Conservation (phyloP, 805 yeast species). For the Candida succiphila region DNA sequence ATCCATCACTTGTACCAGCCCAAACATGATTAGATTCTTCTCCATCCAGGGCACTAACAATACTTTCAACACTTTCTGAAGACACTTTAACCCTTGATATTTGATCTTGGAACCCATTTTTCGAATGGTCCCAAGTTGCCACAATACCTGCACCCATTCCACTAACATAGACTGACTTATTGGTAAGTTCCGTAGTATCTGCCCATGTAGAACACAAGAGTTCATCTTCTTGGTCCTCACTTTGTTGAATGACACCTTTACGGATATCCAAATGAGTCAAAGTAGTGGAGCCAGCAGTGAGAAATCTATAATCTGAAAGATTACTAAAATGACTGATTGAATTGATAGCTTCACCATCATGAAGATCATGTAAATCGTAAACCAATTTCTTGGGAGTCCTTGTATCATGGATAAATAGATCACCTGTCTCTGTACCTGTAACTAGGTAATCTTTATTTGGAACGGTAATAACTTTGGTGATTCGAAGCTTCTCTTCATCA, state of each 20-base stretch:
- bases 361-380: slow-evolving; percentile 43
- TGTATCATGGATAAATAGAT: slow-evolving; percentile 53
- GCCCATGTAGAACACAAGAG: slow-evolving; percentile 65
- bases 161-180: slow-evolving; percentile 41
- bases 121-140: slow-evolving; percentile 74
- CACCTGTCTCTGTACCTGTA: slow-evolving; percentile 63
- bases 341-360: slow-evolving; percentile 73
- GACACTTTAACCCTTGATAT: slow-evolving; percentile 62
- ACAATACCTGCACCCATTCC: slow-evolving; percentile 89
- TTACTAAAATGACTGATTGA: slow-evolving; percentile 62
- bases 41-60: slow-evolving; percentile 45
- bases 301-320: slow-evolving; percentile 67
- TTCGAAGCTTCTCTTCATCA: slow-evolving; percentile 9
- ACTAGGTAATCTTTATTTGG: slow-evolving; percentile 40
- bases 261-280: slow-evolving; percentile 71
- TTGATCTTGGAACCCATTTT: slow-evolving; percentile 68
- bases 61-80: slow-evolving; percentile 58
- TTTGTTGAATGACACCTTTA: slow-evolving; percentile 51
- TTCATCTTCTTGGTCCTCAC: slow-evolving; percentile 94
- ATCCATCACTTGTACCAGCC: slow-evolving; percentile 78
- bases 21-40: slow-evolving; percentile 45
- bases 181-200: slow-evolving; percentile 51
- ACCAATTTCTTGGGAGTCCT: slow-evolving; percentile 32
- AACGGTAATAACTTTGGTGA: slow-evolving; percentile 35
- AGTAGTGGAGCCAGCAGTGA: slow-evolving; percentile 77